Conservation (phyloP, 305 asterid genomes). For the Fraxinus dipetala region DNA sequence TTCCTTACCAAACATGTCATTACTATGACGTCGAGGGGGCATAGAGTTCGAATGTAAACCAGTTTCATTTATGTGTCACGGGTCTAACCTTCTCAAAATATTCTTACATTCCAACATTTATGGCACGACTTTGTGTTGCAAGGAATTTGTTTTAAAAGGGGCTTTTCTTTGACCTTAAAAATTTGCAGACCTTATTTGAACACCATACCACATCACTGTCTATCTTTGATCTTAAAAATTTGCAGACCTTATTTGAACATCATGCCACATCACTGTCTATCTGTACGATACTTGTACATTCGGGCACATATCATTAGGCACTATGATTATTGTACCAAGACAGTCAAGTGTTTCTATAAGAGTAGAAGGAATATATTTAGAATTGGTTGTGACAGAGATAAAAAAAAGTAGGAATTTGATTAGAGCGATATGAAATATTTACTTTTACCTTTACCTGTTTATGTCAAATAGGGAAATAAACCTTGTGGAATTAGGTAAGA, state of each 20-base stretch:
- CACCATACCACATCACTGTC: background rate
- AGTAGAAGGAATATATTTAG: background rate
- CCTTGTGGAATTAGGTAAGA: background rate
- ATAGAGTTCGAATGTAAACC: background rate
- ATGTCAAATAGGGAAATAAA: background rate
- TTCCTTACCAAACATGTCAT: background rate
- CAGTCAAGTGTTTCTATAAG: background rate
- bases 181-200: background rate
- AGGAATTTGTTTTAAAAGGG: background rate
- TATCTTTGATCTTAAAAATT: background rate
- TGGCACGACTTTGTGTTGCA: background rate
- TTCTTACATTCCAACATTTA: background rate
- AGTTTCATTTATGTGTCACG: background rate
- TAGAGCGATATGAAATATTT: too few species aligned
- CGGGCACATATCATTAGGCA: background rate
- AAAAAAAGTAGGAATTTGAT: background rate
- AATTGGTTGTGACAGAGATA: background rate
- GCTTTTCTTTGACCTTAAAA: background rate
- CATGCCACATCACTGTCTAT: background rate
- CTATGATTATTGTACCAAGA: background rate
- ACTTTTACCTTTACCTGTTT: background rate
- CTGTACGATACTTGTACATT: background rate
- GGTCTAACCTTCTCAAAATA: background rate
- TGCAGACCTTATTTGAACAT: background rate
- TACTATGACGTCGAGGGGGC: background rate